Evolutionary conservation across 192 early-diverging fungal genomes (phyloP).

Genomic region (Umbelopsis sp.): DNA sequence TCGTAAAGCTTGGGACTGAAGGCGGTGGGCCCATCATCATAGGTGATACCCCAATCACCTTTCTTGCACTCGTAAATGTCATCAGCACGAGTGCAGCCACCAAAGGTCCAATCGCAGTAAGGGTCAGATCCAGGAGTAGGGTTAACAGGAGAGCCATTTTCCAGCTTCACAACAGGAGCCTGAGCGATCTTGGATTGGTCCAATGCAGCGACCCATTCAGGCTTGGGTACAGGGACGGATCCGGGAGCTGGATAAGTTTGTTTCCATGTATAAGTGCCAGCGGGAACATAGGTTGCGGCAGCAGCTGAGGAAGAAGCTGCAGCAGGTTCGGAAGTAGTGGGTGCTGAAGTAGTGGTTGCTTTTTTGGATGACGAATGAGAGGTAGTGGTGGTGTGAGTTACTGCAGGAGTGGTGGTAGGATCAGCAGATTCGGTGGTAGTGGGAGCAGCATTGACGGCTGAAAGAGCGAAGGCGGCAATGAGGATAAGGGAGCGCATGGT

Average conservation of each 20-base stretch:
- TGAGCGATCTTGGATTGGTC: slow-evolving; percentile 28
- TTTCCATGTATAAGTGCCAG: slow-evolving; percentile 25
- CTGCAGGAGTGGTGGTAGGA: not conserved
- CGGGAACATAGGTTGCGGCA: not conserved
- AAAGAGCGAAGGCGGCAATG: slow-evolving; percentile 15
- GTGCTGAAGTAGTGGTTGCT: not conserved
- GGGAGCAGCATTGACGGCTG: slow-evolving; percentile 8
- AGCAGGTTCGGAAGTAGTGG: not conserved
- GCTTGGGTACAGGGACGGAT: slow-evolving; percentile 32
- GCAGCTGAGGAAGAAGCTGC: not conserved
- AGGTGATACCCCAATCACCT: slow-evolving; percentile 43
- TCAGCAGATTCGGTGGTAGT: not conserved
- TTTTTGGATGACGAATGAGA: not conserved
- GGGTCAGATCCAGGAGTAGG: slow-evolving; percentile 31
- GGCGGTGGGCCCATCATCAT: slow-evolving; percentile 51
- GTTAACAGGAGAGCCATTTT: slow-evolving; percentile 17
- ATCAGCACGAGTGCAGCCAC: slow-evolving; percentile 45
- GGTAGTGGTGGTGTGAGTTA: slow-evolving; percentile 1
- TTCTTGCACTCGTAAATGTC: slow-evolving; percentile 54
- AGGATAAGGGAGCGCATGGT: slow-evolving; percentile 18
- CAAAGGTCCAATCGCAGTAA: slow-evolving; percentile 54
- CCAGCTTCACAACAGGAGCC: slow-evolving; percentile 32
- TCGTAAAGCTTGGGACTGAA: slow-evolving; percentile 47
- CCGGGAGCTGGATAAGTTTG: slow-evolving; percentile 32
- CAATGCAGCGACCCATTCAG: slow-evolving; percentile 41